Conservation (phyloP, 306 rosid species). For the Fragaria nilgerrensis region DNA sequence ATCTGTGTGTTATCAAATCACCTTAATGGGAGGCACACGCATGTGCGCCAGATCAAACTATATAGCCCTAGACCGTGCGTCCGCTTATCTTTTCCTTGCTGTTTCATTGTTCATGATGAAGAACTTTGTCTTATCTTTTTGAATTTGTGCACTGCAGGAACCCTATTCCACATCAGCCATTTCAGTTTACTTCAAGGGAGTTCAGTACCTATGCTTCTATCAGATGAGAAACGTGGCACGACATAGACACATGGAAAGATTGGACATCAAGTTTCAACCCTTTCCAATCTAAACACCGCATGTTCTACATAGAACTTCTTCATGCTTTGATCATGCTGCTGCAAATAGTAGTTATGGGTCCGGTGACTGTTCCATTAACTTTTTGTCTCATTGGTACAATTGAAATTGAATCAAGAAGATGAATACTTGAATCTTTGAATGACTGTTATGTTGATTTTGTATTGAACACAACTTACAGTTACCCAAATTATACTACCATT, state of each 20-base stretch:
- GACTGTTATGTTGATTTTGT: too few relatives aligned
- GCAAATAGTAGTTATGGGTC: too few relatives aligned
- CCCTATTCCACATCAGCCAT: constrained; percentile 90
- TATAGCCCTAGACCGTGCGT: constrained; percentile 93
- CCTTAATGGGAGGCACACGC: constrained; percentile 95
- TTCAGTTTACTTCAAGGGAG: constrained; percentile 84
- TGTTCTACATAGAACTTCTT: too few relatives aligned
- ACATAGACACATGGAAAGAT: not conserved
- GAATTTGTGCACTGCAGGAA: constrained; percentile 51
- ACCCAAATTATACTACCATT: too few relatives aligned
- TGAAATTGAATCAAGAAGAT: too few relatives aligned
- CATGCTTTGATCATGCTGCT: too few relatives aligned
- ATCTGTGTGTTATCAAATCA: constrained; percentile 86
- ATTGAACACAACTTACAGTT: too few relatives aligned
- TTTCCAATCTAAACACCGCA: not conserved
- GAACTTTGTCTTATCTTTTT: not conserved
- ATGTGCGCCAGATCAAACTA: constrained; percentile 94
- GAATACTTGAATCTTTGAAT: too few relatives aligned
- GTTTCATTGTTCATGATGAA: not conserved
- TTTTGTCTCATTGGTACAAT: too few relatives aligned
- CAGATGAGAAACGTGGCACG: constrained; percentile 43
- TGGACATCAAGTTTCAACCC: not conserved
- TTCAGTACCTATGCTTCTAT: constrained; percentile 74
- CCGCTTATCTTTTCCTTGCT: constrained; percentile 16
- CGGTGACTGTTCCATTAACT: too few relatives aligned